Conservation (phyloP, 176 grass and related monocot species). For the Tuctoria greenei region DNA sequence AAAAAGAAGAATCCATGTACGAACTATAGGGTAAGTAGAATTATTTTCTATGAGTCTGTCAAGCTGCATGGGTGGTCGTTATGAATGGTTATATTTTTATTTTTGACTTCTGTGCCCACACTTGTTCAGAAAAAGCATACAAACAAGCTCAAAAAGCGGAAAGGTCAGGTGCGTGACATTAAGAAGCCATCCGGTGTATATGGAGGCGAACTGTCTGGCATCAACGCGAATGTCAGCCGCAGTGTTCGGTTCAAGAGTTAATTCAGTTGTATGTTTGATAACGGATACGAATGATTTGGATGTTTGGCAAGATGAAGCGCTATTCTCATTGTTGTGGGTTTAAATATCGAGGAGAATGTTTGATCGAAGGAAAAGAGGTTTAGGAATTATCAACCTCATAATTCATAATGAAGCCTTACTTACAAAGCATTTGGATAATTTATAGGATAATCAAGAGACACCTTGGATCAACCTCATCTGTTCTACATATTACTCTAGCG, state of each 20-base stretch:
- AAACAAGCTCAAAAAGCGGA: slow-evolving; percentile 40
- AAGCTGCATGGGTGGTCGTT: not conserved
- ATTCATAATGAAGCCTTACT: too few relatives aligned
- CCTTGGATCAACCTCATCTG: too few relatives aligned
- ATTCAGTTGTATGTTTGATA: not conserved
- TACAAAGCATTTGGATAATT: too few relatives aligned
- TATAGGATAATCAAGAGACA: too few relatives aligned
- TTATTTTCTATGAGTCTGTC: not conserved
- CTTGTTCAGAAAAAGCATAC: slow-evolving; percentile 66
- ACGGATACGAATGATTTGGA: too few relatives aligned
- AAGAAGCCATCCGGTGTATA: slow-evolving; percentile 64
- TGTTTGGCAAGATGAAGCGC: too few relatives aligned
- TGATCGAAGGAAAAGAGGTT: too few relatives aligned
- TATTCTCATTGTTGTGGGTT: too few relatives aligned
- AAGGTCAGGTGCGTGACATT: slow-evolving; percentile 66
- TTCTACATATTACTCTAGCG: too few relatives aligned
- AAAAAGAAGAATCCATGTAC: slow-evolving; percentile 83
- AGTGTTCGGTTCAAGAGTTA: slow-evolving; percentile 72
- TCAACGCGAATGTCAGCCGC: slow-evolving; percentile 69
- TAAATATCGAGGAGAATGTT: too few relatives aligned
- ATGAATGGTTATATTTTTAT: not conserved
- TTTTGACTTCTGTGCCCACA: not conserved
- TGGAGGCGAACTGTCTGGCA: slow-evolving; percentile 81
- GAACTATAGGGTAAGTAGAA: slow-evolving; percentile 86
- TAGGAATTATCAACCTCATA: too few relatives aligned